Base-by-base conservation (phyloP, 2,329 filamentous ascomycete species). In the Basipetospora chlamydospora region DNA sequence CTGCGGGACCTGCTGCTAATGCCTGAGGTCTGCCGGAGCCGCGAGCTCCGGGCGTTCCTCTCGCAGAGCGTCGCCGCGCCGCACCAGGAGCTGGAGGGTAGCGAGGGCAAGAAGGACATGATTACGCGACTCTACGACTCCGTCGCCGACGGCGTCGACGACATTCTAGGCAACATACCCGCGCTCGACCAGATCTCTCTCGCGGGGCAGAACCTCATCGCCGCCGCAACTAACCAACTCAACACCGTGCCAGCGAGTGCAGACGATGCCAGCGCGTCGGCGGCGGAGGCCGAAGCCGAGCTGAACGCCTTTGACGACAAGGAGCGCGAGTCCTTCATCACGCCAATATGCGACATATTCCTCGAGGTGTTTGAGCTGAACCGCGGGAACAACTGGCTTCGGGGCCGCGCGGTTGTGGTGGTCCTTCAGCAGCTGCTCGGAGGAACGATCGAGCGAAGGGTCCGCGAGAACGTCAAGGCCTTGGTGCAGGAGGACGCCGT, bases 331-430 rank as follows among this genome's bases (percentile, higher is more conserved):
- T 90, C 90, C 1, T 96, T 98, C 50, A 90, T 98, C 49, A 98
- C 95, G 54, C 92, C 90, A 4, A 95, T 98, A 42, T 95, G 87
- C 57, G 90, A 98, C 55, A 78, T 98, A 41, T 98, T 98, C 58
- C 71, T 98, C 12, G 90, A 98, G 53, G 74, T 86, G 0, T 98
- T 98, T 51, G 87, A 94, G 51, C 70, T 98, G 26, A 93, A 95
- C 55, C 78, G 80, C 42, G 87, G 88, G 28, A 95, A 92, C 57
- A 96, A 93, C 56, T 98, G 90, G 92, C 73, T 98, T 4, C 81
- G 92, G 28, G 92, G 90, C 1, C 77, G 90, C 16, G 90, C 90
- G 0, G 90, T 96, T 2, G 88, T 98, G 4, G 86, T 98, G 8
- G 88, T 98, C 3, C 67, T 98, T 15, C 90, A 98, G 52, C 90